Evolutionary conservation across 2,329 filamentous ascomycete species (phyloP).

Genomic region (Calonectria honghensis): DNA sequence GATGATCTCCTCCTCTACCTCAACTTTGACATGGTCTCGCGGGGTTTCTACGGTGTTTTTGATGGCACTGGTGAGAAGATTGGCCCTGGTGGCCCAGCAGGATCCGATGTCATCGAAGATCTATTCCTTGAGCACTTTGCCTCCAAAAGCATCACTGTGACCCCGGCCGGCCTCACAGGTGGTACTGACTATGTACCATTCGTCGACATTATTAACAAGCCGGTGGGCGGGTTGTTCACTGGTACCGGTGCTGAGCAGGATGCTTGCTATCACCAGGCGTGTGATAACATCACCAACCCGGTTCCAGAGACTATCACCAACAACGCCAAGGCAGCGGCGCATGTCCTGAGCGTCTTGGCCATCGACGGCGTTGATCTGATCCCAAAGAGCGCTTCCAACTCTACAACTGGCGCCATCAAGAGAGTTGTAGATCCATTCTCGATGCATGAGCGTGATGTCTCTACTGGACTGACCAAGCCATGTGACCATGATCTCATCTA

Average conservation of each 20-base stretch:
- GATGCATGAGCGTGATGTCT: conserved; percentile 48
- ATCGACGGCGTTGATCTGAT: conserved; percentile 50
- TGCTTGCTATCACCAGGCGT: conserved; percentile 59
- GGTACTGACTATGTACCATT: conserved; percentile 79
- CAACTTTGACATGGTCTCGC: conserved; percentile 65
- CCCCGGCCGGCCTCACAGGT: conserved; percentile 59
- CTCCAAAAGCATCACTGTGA: conserved; percentile 57
- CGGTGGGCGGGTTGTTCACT: conserved; percentile 75
- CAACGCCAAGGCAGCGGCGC: conserved; percentile 66
- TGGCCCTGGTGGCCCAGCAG: conserved; percentile 60
- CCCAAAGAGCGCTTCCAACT: conserved; percentile 49
- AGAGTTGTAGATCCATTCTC: conserved; percentile 45
- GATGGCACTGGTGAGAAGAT: conserved; percentile 60
- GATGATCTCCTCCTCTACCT: conserved; percentile 62
- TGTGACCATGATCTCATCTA: conserved; percentile 54
- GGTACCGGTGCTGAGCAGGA: conserved; percentile 61
- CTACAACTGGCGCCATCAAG: conserved; percentile 45
- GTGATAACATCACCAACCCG: conserved; percentile 63
- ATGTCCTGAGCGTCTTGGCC: conserved; percentile 59
- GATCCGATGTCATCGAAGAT: conserved; percentile 58
- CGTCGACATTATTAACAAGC: conserved; percentile 70
- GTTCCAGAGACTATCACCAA: conserved; percentile 59
- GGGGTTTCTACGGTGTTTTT: conserved; percentile 60
- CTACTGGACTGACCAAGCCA: conserved; percentile 41
- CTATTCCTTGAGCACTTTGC: conserved; percentile 59